phyloP scores from a whole-genome alignment of 1,284 basidiomycete species.

The Malassezia nana region DNA sequence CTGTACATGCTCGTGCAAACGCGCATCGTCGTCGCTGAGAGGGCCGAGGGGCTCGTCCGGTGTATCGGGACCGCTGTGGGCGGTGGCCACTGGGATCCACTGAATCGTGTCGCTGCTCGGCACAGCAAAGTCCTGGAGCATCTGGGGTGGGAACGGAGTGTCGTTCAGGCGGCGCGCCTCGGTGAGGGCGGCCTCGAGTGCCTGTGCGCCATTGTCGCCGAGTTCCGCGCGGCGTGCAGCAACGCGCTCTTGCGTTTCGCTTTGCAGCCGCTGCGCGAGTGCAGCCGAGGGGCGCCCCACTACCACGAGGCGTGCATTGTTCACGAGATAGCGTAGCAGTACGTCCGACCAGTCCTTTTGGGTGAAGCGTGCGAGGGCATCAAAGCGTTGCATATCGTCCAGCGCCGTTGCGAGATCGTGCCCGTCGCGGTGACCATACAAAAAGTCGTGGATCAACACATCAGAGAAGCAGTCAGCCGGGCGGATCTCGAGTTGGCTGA shows the following conservation, averaged over 20 bases:
- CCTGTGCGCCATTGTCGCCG: constrained; percentile 69
- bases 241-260: constrained; percentile 69
- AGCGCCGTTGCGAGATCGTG: constrained; percentile 65
- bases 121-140: constrained; percentile 67
- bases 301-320: constrained; percentile 51
- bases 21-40: constrained; percentile 28
- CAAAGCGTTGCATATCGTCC: constrained; percentile 69
- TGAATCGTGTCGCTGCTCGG: constrained; percentile 64
- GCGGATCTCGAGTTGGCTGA: constrained; percentile 50
- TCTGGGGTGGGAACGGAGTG: constrained; percentile 64
- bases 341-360: constrained; percentile 68
- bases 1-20: constrained; percentile 61
- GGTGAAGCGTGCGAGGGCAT: constrained; percentile 58
- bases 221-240: constrained; percentile 61
- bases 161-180: constrained; percentile 80
- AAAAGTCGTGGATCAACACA: constrained; percentile 58
- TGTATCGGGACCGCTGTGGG: constrained; percentile 14
- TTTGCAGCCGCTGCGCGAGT: constrained; percentile 72
- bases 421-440: constrained; percentile 77
- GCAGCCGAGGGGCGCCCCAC: constrained; percentile 77
- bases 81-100: constrained; percentile 84
- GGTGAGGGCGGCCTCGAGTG: constrained; percentile 62
- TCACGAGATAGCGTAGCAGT: constrained; percentile 59
- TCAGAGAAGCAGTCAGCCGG: constrained; percentile 56
- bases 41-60: constrained; percentile 30